Base-by-base conservation (phyloP, 768 basidiomycete genomes). In the Crepidotus variabilis region DNA sequence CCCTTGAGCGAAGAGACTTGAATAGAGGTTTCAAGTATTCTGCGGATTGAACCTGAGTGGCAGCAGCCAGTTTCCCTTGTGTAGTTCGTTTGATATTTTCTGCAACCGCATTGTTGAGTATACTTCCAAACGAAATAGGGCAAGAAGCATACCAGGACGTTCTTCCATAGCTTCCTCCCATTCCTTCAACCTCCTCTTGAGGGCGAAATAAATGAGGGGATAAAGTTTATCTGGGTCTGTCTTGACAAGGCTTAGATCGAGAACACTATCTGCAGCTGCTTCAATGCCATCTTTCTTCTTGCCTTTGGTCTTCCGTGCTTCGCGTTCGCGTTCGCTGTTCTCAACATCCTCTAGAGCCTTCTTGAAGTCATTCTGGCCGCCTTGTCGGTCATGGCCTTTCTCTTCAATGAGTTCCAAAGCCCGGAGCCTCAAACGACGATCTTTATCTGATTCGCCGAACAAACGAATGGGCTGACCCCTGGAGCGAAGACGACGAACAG, bases 21-120 rank as follows among this genome's bases (percentile, higher is more conserved):
- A 98, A 98, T 0, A 99, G 78, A 0, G 97, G 97, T 65, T 99
- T 99, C 28, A 99, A 79, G 67, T 98, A 96, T 64, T 98, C 90
- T 1, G 92, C 96, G 0, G 95, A 95, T 64, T 97, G 94, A 0
- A 92, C 87, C 71, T 98, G 94, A 0, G 92, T 96, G 1, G 95
- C 96, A 1, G 96, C 93, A 1, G 97, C 97, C 8, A 93, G 72
- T 69, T 94, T 97, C 7, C 97, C 97, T 65, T 95, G 94, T 0
- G 85, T 88, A 1, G 94, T 87, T 13, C 86, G 87, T 67, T 94
- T 94, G 58, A 99, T 73, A 50, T 87, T 78, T 23, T 98, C 95
- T 92, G 61, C 2, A 49, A 39, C 8, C n/a, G 0, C 39, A 52
- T 22, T 46, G 47, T 52, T 52, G 60, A 60, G 33, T 54, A 24